phyloP scores from a whole-genome alignment of 345 rosid species.

The Abelmoschus esculentus region DNA sequence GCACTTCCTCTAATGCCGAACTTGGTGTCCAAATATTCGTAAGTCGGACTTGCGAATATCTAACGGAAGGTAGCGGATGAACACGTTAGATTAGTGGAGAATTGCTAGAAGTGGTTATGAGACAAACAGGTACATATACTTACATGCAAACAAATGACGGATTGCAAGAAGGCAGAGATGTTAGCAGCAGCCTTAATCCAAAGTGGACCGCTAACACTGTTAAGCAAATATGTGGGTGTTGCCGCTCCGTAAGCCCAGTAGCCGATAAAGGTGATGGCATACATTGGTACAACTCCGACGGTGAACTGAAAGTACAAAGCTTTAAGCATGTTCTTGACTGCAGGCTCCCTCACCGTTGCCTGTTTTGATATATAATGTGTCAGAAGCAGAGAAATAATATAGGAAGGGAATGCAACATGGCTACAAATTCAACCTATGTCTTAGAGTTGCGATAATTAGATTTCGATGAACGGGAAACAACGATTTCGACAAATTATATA shows the following conservation, averaged over 20 bases:
- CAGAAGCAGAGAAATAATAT: neutral
- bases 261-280: slow-evolving; percentile 56
- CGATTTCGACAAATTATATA: too few species aligned
- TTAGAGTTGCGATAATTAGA: too few species aligned
- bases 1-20: slow-evolving; percentile 67
- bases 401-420: too few species aligned
- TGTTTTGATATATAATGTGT: slow-evolving; percentile 15
- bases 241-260: slow-evolving; percentile 96
- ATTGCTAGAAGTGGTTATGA: neutral
- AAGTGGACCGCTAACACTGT: slow-evolving; percentile 57
- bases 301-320: slow-evolving; percentile 20
- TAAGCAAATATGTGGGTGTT: slow-evolving; percentile 61
- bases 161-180: slow-evolving; percentile 68
- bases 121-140: neutral
- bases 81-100: neutral
- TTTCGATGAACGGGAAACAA: too few species aligned
- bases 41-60: slow-evolving; percentile 93
- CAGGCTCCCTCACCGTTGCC: slow-evolving; percentile 84
- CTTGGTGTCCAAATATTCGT: slow-evolving; percentile 80
- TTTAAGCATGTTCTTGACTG: slow-evolving; percentile 70
- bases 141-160: slow-evolving; percentile 73
- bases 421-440: too few species aligned
- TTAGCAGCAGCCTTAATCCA: slow-evolving; percentile 81
- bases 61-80: slow-evolving; percentile 6
- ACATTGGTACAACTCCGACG: slow-evolving; percentile 62